phyloP scores from a whole-genome alignment of 768 basidiomycete species.

The Phallus indusiatus region DNA sequence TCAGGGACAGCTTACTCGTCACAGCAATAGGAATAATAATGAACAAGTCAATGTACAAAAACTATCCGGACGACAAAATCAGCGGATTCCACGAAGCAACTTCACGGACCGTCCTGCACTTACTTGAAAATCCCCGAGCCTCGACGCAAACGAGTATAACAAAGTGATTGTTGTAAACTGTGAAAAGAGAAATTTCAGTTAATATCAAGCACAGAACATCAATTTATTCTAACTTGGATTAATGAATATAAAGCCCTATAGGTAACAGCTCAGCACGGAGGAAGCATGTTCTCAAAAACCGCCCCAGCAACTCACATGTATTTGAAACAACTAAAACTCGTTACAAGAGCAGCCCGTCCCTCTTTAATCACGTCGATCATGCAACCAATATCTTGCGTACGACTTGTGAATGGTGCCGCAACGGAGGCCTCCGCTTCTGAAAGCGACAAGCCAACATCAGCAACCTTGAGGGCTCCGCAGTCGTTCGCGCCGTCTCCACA shows the following conservation, averaged over 20 bases:
- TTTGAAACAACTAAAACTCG: slow-evolving; percentile 99
- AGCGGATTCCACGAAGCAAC: too few species aligned
- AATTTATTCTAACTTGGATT: slow-evolving; percentile 47
- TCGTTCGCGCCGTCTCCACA: slow-evolving; percentile 99
- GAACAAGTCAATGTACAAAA: slow-evolving; percentile 95
- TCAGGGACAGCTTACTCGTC: slow-evolving; percentile 58
- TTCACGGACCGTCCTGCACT: slow-evolving; percentile 16
- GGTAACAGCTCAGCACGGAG: slow-evolving; percentile 1
- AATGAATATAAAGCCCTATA: slow-evolving; percentile 93
- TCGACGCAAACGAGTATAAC: slow-evolving; percentile 93
- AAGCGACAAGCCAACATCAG: slow-evolving; percentile 92
- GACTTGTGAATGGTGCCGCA: slow-evolving; percentile 94
- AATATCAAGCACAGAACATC: not conserved
- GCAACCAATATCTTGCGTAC: slow-evolving; percentile 89
- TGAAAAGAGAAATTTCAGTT: not conserved
- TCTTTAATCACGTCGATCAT: slow-evolving; percentile 96
- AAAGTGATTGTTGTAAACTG: slow-evolving; percentile 50
- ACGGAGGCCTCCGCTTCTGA: slow-evolving; percentile 98
- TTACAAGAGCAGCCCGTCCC: slow-evolving; percentile 90
- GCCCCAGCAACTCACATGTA: slow-evolving; percentile 67
- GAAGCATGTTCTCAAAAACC: not conserved
- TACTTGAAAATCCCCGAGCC: slow-evolving; percentile 93
- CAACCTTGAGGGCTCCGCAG: slow-evolving; percentile 95
- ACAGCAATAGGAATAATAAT: slow-evolving; percentile 97
- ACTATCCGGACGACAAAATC: slow-evolving; percentile 35